Evolutionary conservation across 768 basidiomycete genomes (phyloP).

Genomic region (Phylloporus arenicola): DNA sequence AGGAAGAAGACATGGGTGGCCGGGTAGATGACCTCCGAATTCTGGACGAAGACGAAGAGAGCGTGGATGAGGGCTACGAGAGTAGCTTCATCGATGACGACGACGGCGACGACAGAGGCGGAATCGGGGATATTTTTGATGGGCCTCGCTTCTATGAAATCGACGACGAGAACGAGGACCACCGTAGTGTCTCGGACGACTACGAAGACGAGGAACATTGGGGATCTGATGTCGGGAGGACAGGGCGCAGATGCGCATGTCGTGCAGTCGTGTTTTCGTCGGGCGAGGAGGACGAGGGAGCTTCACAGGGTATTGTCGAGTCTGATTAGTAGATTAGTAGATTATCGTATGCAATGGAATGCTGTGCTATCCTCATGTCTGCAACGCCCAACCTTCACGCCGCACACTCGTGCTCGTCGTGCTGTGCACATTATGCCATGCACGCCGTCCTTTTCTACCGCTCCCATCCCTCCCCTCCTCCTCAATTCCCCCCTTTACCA

Average conservation of each 20-base stretch:
- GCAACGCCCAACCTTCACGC: conserved; percentile 23
- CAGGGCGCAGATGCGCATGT: background rate
- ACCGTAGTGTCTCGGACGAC: conserved; percentile 9
- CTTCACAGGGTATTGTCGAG: conserved; percentile 8
- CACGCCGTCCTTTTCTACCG: conserved; percentile 16
- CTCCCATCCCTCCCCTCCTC: conserved; percentile 6
- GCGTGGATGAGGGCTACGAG: conserved; percentile 40
- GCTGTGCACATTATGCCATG: conserved; percentile 26
- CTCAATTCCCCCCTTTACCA: conserved; percentile 4
- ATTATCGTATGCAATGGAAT: background rate
- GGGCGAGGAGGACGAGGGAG: background rate
- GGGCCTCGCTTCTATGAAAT: conserved; percentile 25
- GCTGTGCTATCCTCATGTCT: conserved; percentile 15
- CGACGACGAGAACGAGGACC: conserved; percentile 11
- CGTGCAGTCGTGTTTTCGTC: conserved; percentile 6
- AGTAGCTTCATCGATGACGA: conserved; percentile 60
- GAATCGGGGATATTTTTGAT: background rate
- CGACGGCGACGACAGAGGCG: conserved; percentile 19
- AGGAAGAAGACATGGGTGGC: conserved; percentile 10
- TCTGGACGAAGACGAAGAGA: conserved; percentile 16
- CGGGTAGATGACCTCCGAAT: conserved; percentile 1
- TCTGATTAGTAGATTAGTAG: conserved; percentile 12
- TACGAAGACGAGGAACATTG: no score
- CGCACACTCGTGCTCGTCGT: conserved; percentile 28
- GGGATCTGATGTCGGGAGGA: background rate